phyloP scores from a whole-genome alignment of 805 yeast species.

The Wickerhamiella azymoides region DNA sequence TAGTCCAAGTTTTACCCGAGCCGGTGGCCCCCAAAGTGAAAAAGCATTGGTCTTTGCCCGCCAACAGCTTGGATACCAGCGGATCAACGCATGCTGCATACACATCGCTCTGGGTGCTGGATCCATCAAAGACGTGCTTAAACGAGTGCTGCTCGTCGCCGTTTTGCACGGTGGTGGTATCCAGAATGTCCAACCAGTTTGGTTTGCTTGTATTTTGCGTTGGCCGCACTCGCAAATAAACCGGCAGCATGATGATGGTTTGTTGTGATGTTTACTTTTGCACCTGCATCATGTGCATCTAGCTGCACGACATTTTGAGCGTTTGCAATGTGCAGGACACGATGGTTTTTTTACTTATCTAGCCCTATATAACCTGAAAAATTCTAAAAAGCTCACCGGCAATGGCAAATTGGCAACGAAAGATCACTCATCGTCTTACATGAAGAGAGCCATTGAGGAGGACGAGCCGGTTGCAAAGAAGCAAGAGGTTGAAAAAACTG shows the following conservation, averaged over 20 bases:
- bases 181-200: conserved; percentile 18
- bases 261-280: not conserved
- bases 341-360: too few relatives aligned
- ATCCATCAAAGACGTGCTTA: conserved; percentile 3
- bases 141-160: conserved; percentile 9
- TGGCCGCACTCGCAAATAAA: conserved; percentile 30
- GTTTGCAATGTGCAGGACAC: too few relatives aligned
- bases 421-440: not conserved
- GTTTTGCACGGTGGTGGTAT: conserved; percentile 1
- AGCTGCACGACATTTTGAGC: not conserved
- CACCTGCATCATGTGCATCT: not conserved
- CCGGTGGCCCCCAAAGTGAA: conserved; percentile 43
- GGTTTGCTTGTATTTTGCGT: conserved; percentile 15
- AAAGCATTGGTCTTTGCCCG: conserved; percentile 29
- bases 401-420: too few relatives aligned
- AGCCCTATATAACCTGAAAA: too few relatives aligned
- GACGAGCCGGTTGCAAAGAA: not conserved
- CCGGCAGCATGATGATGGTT: conserved; percentile 22
- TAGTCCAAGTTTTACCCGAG: conserved; percentile 32
- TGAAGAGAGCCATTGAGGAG: not conserved
- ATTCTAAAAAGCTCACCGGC: too few relatives aligned
- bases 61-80: conserved; percentile 22
- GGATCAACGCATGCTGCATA: conserved; percentile 27
- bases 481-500: not conserved
- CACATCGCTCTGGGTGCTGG: conserved; percentile 25